Percentiles rank a stretch among this genome's conserved stretches.
Evolutionary conservation across 2,329 filamentous ascomycete species (phyloP).

Genomic region (Tolypocladium paradoxum): DNA sequence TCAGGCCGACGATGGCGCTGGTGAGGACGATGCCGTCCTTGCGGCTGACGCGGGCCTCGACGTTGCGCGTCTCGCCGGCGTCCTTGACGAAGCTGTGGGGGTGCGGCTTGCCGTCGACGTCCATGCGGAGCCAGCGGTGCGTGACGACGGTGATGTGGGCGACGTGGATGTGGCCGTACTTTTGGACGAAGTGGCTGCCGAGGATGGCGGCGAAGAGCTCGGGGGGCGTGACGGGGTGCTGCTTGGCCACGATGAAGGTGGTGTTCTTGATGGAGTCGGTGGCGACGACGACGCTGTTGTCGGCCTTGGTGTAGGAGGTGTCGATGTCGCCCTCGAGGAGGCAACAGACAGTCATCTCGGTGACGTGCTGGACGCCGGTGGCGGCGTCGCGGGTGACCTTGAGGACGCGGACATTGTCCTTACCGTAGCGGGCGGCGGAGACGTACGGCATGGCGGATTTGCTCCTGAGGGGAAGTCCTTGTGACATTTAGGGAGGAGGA

Average conservation of each 20-base stretch:
- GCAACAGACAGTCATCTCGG: slow-evolving; percentile 90
- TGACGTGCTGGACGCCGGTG: slow-evolving; percentile 72
- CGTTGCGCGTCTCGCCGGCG: slow-evolving; percentile 75
- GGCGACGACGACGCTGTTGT: slow-evolving; percentile 91
- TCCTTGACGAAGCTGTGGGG: slow-evolving; percentile 93
- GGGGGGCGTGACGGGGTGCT: slow-evolving; percentile 82
- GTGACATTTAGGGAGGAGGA: not conserved
- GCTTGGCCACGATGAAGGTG: slow-evolving; percentile 88
- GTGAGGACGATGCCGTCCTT: slow-evolving; percentile 61
- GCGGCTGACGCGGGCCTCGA: slow-evolving; percentile 60
- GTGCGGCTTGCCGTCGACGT: slow-evolving; percentile 77
- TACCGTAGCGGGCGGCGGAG: slow-evolving; percentile 65
- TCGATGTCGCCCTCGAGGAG: slow-evolving; percentile 90
- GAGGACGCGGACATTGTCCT: slow-evolving; percentile 97
- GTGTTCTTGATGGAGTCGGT: slow-evolving; percentile 99
- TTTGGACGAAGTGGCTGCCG: slow-evolving; percentile 78
- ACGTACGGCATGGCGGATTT: slow-evolving; percentile 38
- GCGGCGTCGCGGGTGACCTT: slow-evolving; percentile 77
- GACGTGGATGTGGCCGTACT: slow-evolving; percentile 76
- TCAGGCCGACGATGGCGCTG: slow-evolving; percentile 69
- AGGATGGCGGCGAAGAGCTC: slow-evolving; percentile 84
- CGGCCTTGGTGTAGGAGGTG: slow-evolving; percentile 76
- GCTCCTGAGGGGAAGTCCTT: not conserved
- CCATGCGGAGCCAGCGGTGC: slow-evolving; percentile 87
- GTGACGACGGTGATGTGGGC: slow-evolving; percentile 74